Percentiles rank a stretch among this genome's conserved stretches.
phyloP scores from a whole-genome alignment of 257 asterid genomes.

The Cinchona pubescens region DNA sequence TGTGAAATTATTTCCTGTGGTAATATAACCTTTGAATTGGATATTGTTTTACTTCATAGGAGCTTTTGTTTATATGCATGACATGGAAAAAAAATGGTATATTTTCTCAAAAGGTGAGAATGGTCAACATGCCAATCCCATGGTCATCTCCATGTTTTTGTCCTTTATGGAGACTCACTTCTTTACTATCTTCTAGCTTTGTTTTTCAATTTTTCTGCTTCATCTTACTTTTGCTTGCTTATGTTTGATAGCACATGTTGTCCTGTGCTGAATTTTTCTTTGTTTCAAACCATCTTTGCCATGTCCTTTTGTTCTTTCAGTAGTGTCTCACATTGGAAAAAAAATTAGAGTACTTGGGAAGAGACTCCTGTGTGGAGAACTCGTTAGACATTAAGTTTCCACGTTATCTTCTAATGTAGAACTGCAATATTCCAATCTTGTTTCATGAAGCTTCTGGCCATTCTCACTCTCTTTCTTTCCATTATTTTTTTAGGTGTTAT shows the following conservation, averaged over 20 bases:
- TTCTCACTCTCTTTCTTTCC: not conserved
- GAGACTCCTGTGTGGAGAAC: no score
- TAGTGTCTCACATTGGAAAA: not conserved
- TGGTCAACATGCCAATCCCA: not conserved
- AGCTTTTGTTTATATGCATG: not conserved
- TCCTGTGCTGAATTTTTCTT: not conserved
- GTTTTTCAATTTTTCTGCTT: not conserved
- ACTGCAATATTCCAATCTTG: not conserved
- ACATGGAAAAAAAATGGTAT: not conserved
- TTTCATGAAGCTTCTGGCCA: not conserved
- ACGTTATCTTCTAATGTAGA: not conserved
- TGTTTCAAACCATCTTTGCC: not conserved
- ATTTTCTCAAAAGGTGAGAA: not conserved
- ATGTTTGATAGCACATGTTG: not conserved
- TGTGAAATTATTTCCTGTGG: not conserved
- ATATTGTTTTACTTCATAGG: not conserved
- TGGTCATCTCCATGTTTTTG: not conserved
- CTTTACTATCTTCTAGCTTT: not conserved
- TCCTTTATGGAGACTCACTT: not conserved
- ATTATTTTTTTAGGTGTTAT: constrained; percentile 55
- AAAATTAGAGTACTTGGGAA: no score
- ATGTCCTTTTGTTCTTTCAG: not conserved
- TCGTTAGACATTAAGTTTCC: not conserved
- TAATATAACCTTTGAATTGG: not conserved
- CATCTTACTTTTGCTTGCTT: not conserved